phyloP scores from a whole-genome alignment of 805 yeast genomes.

The Candida koratica region DNA sequence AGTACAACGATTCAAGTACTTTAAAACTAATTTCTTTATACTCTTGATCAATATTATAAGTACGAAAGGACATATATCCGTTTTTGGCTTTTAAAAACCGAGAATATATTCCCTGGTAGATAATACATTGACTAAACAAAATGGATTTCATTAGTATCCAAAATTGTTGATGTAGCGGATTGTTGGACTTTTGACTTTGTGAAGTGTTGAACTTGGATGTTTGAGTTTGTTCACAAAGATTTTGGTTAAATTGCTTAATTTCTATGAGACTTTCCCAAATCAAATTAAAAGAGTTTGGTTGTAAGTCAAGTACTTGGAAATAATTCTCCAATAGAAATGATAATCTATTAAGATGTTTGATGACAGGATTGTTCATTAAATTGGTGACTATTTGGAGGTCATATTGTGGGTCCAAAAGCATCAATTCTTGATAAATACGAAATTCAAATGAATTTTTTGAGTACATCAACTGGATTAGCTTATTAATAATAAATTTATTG shows the following conservation, averaged over 20 bases:
- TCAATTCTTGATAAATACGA: conserved; percentile 18
- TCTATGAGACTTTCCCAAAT: conserved; percentile 18
- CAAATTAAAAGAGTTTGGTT: conserved; percentile 16
- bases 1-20: conserved; percentile 40
- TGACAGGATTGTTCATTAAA: conserved; percentile 31
- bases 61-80: conserved; percentile 5
- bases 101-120: conserved; percentile 48
- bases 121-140: conserved; percentile 46
- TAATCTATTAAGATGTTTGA: conserved; percentile 47
- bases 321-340: conserved; percentile 43
- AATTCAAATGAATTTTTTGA: conserved; percentile 11
- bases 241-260: conserved; percentile 29
- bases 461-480: conserved; percentile 21
- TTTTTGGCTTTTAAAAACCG: conserved; percentile 24
- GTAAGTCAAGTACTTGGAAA: conserved; percentile 17
- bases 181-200: conserved; percentile 11
- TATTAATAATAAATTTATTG: conserved; percentile 17
- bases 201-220: conserved; percentile 16
- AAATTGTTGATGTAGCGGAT: conserved; percentile 18
- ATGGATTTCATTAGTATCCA: conserved; percentile 41
- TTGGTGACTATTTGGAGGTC: not conserved
- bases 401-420: conserved; percentile 1
- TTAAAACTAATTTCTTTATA: conserved; percentile 25
- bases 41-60: conserved; percentile 19
- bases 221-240: conserved; percentile 15